These are phyloP conservation scores for Colletotrichum cuscutae DNA, from an alignment of 2,329 filamentous ascomycete genomes.

Conservation along the genomic window DNA sequence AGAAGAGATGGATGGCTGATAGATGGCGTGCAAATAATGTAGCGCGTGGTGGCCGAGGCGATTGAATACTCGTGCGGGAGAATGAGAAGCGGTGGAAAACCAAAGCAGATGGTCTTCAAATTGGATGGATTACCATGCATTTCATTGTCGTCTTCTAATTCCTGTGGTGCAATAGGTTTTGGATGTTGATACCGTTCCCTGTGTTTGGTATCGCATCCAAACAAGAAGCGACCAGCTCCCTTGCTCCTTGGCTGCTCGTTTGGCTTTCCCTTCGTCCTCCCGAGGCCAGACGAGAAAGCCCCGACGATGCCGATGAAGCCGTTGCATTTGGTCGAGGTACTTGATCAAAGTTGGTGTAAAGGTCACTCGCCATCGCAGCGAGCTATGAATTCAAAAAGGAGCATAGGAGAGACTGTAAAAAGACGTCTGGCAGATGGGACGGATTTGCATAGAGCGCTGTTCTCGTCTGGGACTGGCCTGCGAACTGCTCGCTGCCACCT, in stretches of 20 bases:
- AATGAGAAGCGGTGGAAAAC: not conserved
- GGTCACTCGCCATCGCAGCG: not conserved
- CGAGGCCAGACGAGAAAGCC: conserved; percentile 30
- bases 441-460: not conserved
- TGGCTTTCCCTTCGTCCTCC: not conserved
- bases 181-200: not conserved
- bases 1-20: not conserved
- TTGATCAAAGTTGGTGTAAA: conserved; percentile 16
- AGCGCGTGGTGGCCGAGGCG: not conserved
- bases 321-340: not conserved
- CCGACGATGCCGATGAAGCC: conserved; percentile 28
- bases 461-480: conserved; percentile 13
- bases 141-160: no score
- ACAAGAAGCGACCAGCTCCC: not conserved
- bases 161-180: no score
- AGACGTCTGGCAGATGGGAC: not conserved
- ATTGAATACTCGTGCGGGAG: not conserved
- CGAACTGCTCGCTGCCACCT: conserved; percentile 15
- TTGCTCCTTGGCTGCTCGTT: not conserved
- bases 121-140: not conserved
- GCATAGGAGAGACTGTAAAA: not conserved
- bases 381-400: not conserved
- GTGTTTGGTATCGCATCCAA: not conserved
- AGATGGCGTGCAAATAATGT: not conserved
- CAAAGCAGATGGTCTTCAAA: no score